Percentiles rank a stretch among this genome's conserved stretches.
These are phyloP conservation scores for Prunus yedoensis DNA, from an alignment of 331 rosid genomes.

Conservation along the genomic window DNA sequence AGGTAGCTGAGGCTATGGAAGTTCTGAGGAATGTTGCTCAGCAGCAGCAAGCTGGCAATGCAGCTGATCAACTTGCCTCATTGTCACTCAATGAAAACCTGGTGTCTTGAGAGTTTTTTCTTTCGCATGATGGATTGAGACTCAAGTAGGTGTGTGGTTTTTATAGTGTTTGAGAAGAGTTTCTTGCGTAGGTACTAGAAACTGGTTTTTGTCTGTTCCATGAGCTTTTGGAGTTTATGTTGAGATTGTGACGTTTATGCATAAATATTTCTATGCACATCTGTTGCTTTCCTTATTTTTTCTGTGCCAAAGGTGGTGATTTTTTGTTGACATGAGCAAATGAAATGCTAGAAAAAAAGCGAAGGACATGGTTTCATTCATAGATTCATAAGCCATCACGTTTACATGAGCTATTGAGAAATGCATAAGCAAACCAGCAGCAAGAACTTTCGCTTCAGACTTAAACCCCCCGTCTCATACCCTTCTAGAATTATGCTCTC, in stretches of 20 bases:
- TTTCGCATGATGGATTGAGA: slow-evolving; percentile 24
- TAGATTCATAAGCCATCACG: too few species aligned
- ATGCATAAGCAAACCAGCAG: too few species aligned
- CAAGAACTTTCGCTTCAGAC: too few species aligned
- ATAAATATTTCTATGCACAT: neutral
- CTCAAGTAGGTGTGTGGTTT: slow-evolving; percentile 33
- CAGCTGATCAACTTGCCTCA: slow-evolving; percentile 88
- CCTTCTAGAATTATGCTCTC: too few species aligned
- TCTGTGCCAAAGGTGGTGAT: neutral
- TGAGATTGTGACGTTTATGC: slow-evolving; percentile 14
- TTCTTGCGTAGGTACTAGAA: slow-evolving; percentile 31
- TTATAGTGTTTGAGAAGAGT: slow-evolving; percentile 30
- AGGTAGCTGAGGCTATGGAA: slow-evolving; percentile 96
- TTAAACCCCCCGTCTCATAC: too few species aligned
- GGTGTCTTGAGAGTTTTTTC: slow-evolving; percentile 50
- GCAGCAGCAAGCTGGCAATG: slow-evolving; percentile 83
- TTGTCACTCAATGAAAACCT: slow-evolving; percentile 74
- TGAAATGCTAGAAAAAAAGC: too few species aligned
- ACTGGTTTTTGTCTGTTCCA: slow-evolving; percentile 28
- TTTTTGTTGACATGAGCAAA: neutral
- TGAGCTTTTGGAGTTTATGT: slow-evolving; percentile 12
- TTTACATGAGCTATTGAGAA: too few species aligned
- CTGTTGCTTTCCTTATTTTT: neutral
- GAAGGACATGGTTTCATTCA: too few species aligned
- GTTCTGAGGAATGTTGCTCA: slow-evolving; percentile 88